Base-by-base conservation (phyloP, 2,329 filamentous ascomycete genomes). In the Lomentospora prolificans region DNA sequence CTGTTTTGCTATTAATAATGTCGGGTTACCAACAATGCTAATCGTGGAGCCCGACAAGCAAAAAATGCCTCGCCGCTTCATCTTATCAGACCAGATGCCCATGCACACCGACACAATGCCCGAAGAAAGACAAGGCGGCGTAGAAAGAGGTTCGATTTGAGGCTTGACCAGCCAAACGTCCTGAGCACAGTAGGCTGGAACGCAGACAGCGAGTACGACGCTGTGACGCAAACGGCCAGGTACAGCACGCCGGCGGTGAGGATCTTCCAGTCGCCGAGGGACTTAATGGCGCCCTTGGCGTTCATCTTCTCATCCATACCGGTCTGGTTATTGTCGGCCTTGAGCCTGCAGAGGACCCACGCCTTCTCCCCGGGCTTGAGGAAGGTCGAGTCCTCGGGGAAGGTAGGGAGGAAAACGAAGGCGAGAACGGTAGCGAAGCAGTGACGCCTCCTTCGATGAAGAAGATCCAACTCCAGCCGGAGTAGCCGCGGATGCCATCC, bases 181-280 rank as follows among this genome's bases (percentile, higher is more conserved):
- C 56, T 61, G 12, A 70, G 61, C 46, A 70, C 68, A 9, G 65
- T 67, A 5, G 67, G 67, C 51, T 66, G 61, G 56, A 69, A 69
- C 5, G 69, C 65, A n/a, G 62, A 61, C 48, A 66, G 60, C 17
- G 65, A 62, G 58, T 67, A 67, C 12, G 63, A n/a, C n/a, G n/a
- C 64, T 1, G 64, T 65, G 8, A 63, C 61, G 55, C 63, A 61
- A 22, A 65, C 63, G 14, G 60, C 60, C 10, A 67, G 56, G 55
- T 64, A 67, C 9, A 64, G 55, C n/a, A 62, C 58, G n/a, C 60
- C 62, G 30, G 55, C 72, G 44, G 79, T 69, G 46, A 85, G 66
- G 53, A 75, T 70, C 54, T 70, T 71, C 53, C 75, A 75, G 33
- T 80, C 77, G 12, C 72, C 64, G 62, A 81, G 75, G 46, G 79